Evolutionary conservation across 306 rosid genomes (phyloP), one percentile per base, ranked within the genome.

Genomic region (Pterocarpus santalinus): DNA sequence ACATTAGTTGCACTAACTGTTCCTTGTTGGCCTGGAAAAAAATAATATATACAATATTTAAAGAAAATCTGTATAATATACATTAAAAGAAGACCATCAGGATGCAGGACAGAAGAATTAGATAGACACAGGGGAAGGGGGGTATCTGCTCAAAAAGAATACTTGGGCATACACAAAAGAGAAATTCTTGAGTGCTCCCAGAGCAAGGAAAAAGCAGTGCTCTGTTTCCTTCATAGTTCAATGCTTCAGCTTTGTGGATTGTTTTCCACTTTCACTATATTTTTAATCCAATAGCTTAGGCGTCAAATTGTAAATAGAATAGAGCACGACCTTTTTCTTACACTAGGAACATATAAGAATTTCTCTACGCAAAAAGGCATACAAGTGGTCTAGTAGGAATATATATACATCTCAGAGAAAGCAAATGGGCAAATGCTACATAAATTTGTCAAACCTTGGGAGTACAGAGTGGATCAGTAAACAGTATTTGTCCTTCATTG

Each of bases 401-500:
- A 4, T 55, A n/a, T 16, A 55, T n/a, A 46, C 12, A 10, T 46
- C 7, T 46, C 41, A 58, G 64, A 68, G 60, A 69, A 69, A 43
- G 12, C 28, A 56, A 8, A 62, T 14, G 43, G 58, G 8, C n/a
- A 70, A 30, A 72, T 34, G 22, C 32, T 32, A 71, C 14, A 12
- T 17, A 34, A 4, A 65, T 9, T 55, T 46, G 63, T 58, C 85
- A 58, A 79, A 94, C 98, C 95, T 95, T 95, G 11, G 98, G 98
- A 39, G 98, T 95, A 83, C 82, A 90, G 65, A 95, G 97, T 80
- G 98, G 97, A 84, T 95, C 98, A 2, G 98, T 92, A 83, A 95
- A 95, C 53, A 95, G 76, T 76, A 95, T 90, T 75, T 95, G 97
- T 47, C 98, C 98, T 90, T 95, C 98, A 67, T 93, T 93, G 69